These are phyloP conservation scores for Bacterosira constricta DNA, from an alignment of 108 stramenopile genomes.

Conservation along the genomic window DNA sequence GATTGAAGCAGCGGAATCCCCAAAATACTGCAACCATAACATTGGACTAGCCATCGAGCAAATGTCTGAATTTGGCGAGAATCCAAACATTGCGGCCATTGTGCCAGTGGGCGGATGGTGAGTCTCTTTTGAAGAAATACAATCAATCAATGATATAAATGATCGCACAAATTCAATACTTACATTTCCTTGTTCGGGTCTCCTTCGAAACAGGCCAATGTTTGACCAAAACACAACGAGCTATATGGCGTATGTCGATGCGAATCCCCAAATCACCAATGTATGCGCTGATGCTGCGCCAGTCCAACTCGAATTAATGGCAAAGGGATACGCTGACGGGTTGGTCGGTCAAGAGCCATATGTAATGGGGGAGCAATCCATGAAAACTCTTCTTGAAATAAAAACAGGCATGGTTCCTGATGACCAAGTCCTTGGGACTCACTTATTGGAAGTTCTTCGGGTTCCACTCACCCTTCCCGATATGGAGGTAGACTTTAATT, in stretches of 20 bases:
- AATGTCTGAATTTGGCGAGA: constrained; percentile 15
- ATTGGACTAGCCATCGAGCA: neutral
- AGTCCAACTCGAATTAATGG: constrained; percentile 28
- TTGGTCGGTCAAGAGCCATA: constrained; percentile 57
- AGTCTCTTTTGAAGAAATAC: neutral
- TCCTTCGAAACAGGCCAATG: no score
- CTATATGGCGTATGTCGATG: no score
- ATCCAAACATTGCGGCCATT: constrained; percentile 5
- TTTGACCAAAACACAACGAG: no score
- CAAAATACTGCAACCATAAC: constrained; percentile 9
- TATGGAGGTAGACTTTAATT: constrained; percentile 32
- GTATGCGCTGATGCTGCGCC: constrained; percentile 12
- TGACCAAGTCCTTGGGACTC: neutral
- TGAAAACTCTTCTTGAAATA: constrained; percentile 3
- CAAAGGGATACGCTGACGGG: constrained; percentile 35
- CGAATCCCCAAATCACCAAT: constrained; percentile 7
- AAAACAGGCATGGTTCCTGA: no score
- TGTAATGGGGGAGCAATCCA: constrained; percentile 27
- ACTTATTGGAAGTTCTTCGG: neutral
- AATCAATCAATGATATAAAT: neutral
- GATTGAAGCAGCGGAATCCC: constrained; percentile 9
- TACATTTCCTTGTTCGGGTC: no score
- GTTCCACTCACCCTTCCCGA: constrained; percentile 43
- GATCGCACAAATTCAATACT: neutral
- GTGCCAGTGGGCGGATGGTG: constrained; percentile 21